Percentiles rank a stretch among this genome's conserved stretches.
Evolutionary conservation across 2,329 filamentous ascomycete genomes (phyloP).

Genomic region (Pseudogymnoascus sp.): DNA sequence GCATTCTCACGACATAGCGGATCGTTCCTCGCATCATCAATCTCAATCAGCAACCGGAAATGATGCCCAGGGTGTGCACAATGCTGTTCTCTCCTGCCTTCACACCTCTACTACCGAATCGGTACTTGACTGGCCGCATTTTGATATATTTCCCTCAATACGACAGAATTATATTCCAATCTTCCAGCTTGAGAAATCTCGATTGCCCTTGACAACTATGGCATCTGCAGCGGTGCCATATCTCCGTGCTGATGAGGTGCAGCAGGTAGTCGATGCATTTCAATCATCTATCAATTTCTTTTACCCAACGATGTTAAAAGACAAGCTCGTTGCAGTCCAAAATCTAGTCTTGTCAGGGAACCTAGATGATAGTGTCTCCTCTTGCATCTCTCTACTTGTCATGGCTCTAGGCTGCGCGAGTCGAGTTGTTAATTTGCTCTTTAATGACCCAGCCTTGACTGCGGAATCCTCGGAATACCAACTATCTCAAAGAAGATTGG

Average conservation of each 20-base stretch:
- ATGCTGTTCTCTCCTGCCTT: constrained; percentile 41
- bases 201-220: constrained; percentile 30
- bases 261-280: constrained; percentile 36
- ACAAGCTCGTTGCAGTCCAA: constrained; percentile 30
- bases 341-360: constrained; percentile 28
- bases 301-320: constrained; percentile 41
- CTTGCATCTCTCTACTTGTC: constrained; percentile 33
- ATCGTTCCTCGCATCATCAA: constrained; percentile 20
- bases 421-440: constrained; percentile 17
- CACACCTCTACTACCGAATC: constrained; percentile 44
- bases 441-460: constrained; percentile 13
- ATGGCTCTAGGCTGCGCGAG: not conserved
- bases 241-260: constrained; percentile 34
- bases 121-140: constrained; percentile 43
- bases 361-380: constrained; percentile 31
- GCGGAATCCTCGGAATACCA: constrained; percentile 26
- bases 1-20: constrained; percentile 19
- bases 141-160: constrained; percentile 36
- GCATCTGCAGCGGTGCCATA: constrained; percentile 35
- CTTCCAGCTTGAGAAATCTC: constrained; percentile 39
- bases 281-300: constrained; percentile 42
- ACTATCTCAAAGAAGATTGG: constrained; percentile 29
- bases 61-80: constrained; percentile 23
- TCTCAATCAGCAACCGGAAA: constrained; percentile 17
- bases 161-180: constrained; percentile 37